Percentiles rank a stretch among this genome's conserved stretches.
phyloP scores from a whole-genome alignment of 106 monocot species.

The Allium cepa region DNA sequence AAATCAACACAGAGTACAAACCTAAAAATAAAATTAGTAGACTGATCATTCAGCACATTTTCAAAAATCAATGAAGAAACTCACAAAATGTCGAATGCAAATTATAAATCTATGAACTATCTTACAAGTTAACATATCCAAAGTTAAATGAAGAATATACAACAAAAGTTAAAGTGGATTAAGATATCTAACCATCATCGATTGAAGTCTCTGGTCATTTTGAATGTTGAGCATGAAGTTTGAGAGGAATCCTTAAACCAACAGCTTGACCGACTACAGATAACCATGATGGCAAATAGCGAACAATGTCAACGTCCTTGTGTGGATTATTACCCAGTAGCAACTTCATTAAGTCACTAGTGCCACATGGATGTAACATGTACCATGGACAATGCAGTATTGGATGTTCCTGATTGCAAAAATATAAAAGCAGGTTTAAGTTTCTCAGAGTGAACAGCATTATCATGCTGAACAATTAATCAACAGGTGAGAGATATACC shows the following conservation, averaged over 20 bases:
- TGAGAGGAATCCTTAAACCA: slow-evolving; percentile 62
- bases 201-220: neutral
- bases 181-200: neutral
- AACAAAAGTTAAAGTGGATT: neutral
- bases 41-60: no score
- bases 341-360: slow-evolving; percentile 82
- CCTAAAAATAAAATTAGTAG: no score
- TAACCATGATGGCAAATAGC: slow-evolving; percentile 71
- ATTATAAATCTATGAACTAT: no score
- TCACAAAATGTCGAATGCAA: no score
- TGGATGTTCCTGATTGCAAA: slow-evolving; percentile 72
- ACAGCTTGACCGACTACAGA: slow-evolving; percentile 78
- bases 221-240: slow-evolving; percentile 20
- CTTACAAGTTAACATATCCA: no score
- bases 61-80: no score
- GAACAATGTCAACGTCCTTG: neutral
- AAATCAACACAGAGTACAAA: no score
- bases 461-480: no score
- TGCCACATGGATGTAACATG: slow-evolving; percentile 91
- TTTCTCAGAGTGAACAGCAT: no score
- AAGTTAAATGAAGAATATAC: neutral
- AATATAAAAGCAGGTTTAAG: neutral
- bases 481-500: slow-evolving; percentile 17
- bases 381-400: slow-evolving; percentile 73
- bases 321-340: slow-evolving; percentile 18